Conservation (phyloP, 371 early-diverging fungal genomes). For the Capillidium heterosporum region DNA sequence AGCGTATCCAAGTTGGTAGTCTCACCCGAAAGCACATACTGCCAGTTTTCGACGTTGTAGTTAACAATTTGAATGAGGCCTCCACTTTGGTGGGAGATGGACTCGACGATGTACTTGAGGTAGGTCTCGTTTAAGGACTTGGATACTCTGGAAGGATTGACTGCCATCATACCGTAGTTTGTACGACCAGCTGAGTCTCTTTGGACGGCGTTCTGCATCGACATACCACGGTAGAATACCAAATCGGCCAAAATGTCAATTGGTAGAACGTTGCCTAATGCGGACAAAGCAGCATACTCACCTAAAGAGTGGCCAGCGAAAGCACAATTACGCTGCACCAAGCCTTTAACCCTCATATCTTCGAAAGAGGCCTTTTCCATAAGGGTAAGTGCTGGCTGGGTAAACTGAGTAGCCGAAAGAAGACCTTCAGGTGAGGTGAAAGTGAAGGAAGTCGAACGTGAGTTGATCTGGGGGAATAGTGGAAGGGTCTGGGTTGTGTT, state of each 20-base stretch:
- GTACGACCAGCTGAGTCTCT: conserved; percentile 68
- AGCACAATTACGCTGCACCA: conserved; percentile 63
- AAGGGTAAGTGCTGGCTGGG: conserved; percentile 80
- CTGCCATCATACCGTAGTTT: conserved; percentile 89
- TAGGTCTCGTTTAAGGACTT: conserved; percentile 70
- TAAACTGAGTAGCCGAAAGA: conserved; percentile 88
- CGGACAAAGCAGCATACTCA: conserved; percentile 84
- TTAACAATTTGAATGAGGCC: conserved; percentile 89
- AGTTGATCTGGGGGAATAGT: conserved; percentile 78
- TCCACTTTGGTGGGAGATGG: conserved; percentile 55
- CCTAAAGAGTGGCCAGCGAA: conserved; percentile 95
- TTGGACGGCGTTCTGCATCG: conserved; percentile 86
- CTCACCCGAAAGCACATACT: conserved; percentile 90
- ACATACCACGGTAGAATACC: conserved; percentile 92
- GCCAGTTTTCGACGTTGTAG: conserved; percentile 91
- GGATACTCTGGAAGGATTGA: conserved; percentile 79
- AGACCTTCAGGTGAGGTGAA: conserved; percentile 83
- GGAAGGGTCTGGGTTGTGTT: conserved; percentile 54
- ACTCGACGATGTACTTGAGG: conserved; percentile 60
- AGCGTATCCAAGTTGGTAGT: conserved; percentile 60
- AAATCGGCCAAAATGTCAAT: conserved; percentile 78
- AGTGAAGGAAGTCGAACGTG: conserved; percentile 62
- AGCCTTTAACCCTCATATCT: conserved; percentile 75
- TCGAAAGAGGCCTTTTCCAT: conserved; percentile 86
- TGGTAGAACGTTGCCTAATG: conserved; percentile 75